Conservation (phyloP, 2,329 filamentous ascomycete species). For the Pezicula radicicola region DNA sequence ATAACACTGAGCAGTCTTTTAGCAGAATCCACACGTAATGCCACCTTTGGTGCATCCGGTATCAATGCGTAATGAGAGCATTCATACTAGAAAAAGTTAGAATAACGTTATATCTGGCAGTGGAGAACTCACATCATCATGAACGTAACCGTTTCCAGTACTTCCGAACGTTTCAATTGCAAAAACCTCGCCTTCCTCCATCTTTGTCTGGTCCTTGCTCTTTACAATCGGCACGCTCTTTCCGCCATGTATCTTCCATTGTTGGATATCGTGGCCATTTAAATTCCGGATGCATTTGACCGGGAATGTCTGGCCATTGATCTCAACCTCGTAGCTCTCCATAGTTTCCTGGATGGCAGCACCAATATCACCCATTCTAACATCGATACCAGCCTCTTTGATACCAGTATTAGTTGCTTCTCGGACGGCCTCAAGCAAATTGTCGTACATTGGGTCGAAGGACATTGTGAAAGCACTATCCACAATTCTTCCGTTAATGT, state of each 20-base stretch:
- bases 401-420: constrained; percentile 74
- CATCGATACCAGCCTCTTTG: constrained; percentile 88
- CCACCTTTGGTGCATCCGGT: constrained; percentile 69
- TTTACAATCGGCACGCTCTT: constrained; percentile 96
- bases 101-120: background rate
- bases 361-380: constrained; percentile 68
- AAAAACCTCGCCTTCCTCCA: constrained; percentile 96
- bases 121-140: constrained; percentile 67
- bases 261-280: constrained; percentile 79
- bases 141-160: constrained; percentile 84
- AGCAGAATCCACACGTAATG: constrained; percentile 75
- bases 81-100: constrained; percentile 55
- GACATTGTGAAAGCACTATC: constrained; percentile 70
- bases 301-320: constrained; percentile 48
- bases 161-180: constrained; percentile 96
- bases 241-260: constrained; percentile 85
- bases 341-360: constrained; percentile 58
- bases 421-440: constrained; percentile 62
- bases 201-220: constrained; percentile 83
- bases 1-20: constrained; percentile 85
- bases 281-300: constrained; percentile 54
- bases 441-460: constrained; percentile 67
- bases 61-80: constrained; percentile 83
- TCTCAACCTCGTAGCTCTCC: constrained; percentile 59
- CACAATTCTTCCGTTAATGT: constrained; percentile 68